These are phyloP conservation scores for Candida caryicola DNA, from an alignment of 805 yeast species.

Conservation along the genomic window DNA sequence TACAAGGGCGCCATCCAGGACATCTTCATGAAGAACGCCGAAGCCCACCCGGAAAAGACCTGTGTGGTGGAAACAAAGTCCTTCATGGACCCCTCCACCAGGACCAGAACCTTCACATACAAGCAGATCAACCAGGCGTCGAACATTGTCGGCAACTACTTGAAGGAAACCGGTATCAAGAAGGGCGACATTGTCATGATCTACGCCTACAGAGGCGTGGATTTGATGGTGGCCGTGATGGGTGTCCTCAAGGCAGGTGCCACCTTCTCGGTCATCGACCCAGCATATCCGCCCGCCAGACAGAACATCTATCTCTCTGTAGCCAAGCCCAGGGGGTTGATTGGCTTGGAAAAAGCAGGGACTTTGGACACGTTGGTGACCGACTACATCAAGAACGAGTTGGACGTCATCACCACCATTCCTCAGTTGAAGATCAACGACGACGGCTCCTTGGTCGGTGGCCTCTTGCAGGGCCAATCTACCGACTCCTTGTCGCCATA, in stretches of 20 bases:
- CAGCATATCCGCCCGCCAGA: constrained; percentile 98
- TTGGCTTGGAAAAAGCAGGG: constrained; percentile 91
- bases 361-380: constrained; percentile 71
- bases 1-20: constrained; percentile 97
- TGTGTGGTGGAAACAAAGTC: constrained; percentile 93
- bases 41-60: constrained; percentile 74
- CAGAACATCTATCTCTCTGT: constrained; percentile 91
- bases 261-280: constrained; percentile 96
- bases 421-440: constrained; percentile 76
- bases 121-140: constrained; percentile 89
- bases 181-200: constrained; percentile 97
- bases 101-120: constrained; percentile 76
- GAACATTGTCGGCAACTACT: constrained; percentile 86
- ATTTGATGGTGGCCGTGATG: constrained; percentile 92
- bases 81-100: constrained; percentile 49
- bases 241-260: constrained; percentile 99
- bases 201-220: constrained; percentile 97
- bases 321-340: constrained; percentile 88
- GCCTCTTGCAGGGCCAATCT: constrained; percentile 27
- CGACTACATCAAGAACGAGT: constrained; percentile 69
- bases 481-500: constrained; percentile 51
- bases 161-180: constrained; percentile 74
- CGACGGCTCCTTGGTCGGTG: constrained; percentile 71
- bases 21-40: constrained; percentile 86
- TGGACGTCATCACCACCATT: constrained; percentile 68